Conservation (phyloP, 225 moss, liverwort and hornwort genomes). For the Sphagnum tenellum region DNA sequence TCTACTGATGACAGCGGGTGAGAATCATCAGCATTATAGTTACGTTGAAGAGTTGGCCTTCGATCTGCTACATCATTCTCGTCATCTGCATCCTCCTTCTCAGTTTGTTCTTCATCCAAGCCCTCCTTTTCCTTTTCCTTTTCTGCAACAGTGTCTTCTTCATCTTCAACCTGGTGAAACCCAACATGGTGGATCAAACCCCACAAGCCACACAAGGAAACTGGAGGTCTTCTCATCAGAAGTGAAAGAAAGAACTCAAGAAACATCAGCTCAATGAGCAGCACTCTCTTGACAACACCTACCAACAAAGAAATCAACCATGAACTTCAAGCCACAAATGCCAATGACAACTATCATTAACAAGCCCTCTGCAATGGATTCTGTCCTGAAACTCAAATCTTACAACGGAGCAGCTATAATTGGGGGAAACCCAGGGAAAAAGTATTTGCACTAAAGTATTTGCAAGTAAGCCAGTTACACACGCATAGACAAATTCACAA, state of each 20-base stretch:
- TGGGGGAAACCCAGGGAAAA: too few relatives aligned
- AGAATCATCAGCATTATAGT: conserved; percentile 34
- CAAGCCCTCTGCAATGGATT: neutral
- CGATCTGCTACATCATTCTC: conserved; percentile 66
- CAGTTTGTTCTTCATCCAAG: conserved; percentile 38
- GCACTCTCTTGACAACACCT: too few relatives aligned
- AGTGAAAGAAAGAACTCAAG: too few relatives aligned
- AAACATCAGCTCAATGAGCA: too few relatives aligned
- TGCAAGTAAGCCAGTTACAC: too few relatives aligned
- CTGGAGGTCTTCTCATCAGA: neutral
- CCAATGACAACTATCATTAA: neutral
- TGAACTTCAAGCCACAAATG: neutral
- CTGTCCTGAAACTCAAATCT: neutral
- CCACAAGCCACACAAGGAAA: neutral
- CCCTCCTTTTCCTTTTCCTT: conserved; percentile 47
- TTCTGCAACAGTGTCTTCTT: conserved; percentile 49
- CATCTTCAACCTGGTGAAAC: conserved; percentile 57
- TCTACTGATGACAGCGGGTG: conserved; percentile 26
- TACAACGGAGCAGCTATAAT: neutral
- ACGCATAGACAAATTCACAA: too few relatives aligned
- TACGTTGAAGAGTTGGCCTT: conserved; percentile 61
- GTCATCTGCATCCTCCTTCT: conserved; percentile 51
- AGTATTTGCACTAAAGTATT: too few relatives aligned
- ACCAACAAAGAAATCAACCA: neutral
- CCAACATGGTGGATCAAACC: neutral